A percentile compares a stretch with the other conserved stretches of the same genome.
Conservation (phyloP, 495 filamentous ascomycete genomes). For the Cercophora newfieldiana region DNA sequence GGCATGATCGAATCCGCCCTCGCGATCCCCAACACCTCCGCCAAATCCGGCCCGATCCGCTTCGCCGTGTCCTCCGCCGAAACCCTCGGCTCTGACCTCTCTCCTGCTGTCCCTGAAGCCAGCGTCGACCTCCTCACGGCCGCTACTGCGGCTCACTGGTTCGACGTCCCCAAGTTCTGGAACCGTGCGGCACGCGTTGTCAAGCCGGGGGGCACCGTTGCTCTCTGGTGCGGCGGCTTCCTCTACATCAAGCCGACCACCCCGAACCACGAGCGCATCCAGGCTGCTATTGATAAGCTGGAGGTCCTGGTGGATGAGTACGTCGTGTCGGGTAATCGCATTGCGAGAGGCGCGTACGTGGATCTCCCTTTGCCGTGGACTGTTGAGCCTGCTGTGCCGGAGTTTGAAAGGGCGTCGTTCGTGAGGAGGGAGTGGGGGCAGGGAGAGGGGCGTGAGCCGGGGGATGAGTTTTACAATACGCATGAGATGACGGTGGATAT, state of each 20-base stretch:
- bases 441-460: neutral
- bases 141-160: conserved; percentile 61
- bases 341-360: conserved; percentile 40
- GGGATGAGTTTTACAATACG: conserved; percentile 23
- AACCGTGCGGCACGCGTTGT: conserved; percentile 55
- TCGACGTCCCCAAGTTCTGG: conserved; percentile 64
- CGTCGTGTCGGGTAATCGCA: conserved; percentile 37
- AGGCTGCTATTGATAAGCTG: conserved; percentile 16
- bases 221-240: conserved; percentile 52
- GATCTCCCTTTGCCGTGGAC: conserved; percentile 55
- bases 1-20: conserved; percentile 54
- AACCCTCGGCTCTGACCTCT: conserved; percentile 33
- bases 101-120: conserved; percentile 23
- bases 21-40: conserved; percentile 25
- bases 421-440: conserved; percentile 42
- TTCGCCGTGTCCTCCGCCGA: conserved; percentile 52
- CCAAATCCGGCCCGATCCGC: conserved; percentile 29
- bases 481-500: conserved; percentile 21
- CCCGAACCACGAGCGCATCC: conserved; percentile 35
- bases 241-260: conserved; percentile 30
- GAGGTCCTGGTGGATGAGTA: conserved; percentile 37
- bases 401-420: conserved; percentile 45
- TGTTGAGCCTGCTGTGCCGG: conserved; percentile 30
- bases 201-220: conserved; percentile 57
- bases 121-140: conserved; percentile 56